Conservation (phyloP, 176 grass and related monocot species). For the Oryza meyeriana region DNA sequence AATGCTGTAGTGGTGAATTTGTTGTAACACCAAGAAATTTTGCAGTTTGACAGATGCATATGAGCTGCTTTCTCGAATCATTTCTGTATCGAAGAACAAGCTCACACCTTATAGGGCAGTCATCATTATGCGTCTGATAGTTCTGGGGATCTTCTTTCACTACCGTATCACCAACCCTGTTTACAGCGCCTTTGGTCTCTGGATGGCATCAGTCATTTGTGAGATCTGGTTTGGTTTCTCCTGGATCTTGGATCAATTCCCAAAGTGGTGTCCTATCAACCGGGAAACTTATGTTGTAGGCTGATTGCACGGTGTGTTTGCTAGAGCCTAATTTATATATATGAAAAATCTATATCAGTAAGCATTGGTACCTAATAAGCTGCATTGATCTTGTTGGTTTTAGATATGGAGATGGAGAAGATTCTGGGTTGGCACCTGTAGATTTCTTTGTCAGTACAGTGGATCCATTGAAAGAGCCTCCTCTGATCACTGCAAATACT, state of each 20-base stretch:
- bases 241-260: slow-evolving; percentile 99
- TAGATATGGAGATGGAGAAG: slow-evolving; percentile 84
- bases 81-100: slow-evolving; percentile 95
- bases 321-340: slow-evolving; percentile 5
- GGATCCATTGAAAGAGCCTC: slow-evolving; percentile 97
- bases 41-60: slow-evolving; percentile 79
- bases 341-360: slow-evolving; percentile 16
- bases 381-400: slow-evolving; percentile 20
- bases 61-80: slow-evolving; percentile 72
- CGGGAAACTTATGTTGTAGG: slow-evolving; percentile 87
- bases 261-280: slow-evolving; percentile 92
- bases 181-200: slow-evolving; percentile 80
- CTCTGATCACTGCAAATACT: slow-evolving; percentile 88
- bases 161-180: slow-evolving; percentile 98
- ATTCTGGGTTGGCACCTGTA: slow-evolving; percentile 67
- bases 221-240: slow-evolving; percentile 99
- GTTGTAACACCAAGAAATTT: slow-evolving; percentile 25
- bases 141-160: slow-evolving; percentile 97
- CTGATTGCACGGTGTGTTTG: slow-evolving; percentile 71
- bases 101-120: slow-evolving; percentile 94
- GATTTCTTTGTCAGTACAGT: slow-evolving; percentile 99
- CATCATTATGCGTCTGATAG: slow-evolving; percentile 90
- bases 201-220: slow-evolving; percentile 95
- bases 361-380: neutral
- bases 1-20: neutral